These are phyloP conservation scores for Euphorbia schlechtendalii DNA, from an alignment of 441 rosid species.

Conservation along the genomic window DNA sequence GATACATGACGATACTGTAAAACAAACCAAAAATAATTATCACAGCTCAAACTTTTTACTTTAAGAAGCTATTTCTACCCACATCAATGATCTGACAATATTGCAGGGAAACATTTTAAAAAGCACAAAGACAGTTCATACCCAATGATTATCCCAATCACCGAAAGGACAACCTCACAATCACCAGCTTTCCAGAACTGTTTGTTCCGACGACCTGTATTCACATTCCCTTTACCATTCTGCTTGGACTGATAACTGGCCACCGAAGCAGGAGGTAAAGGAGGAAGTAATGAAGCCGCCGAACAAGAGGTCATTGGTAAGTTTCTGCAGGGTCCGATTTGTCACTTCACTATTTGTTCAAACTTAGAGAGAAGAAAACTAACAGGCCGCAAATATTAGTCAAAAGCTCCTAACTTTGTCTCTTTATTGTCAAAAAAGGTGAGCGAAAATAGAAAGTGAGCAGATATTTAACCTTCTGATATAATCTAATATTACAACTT, in stretches of 20 bases:
- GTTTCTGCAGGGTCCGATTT: too few relatives aligned
- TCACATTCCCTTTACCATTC: background rate
- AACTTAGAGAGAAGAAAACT: too few relatives aligned
- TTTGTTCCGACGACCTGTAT: slow-evolving; percentile 29
- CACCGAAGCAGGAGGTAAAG: slow-evolving; percentile 1
- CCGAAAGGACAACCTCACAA: slow-evolving; percentile 45
- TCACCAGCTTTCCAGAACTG: slow-evolving; percentile 98
- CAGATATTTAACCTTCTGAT: too few relatives aligned
- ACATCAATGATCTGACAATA: background rate
- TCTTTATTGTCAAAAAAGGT: too few relatives aligned
- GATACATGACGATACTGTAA: background rate
- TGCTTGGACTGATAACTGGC: slow-evolving; percentile 4
- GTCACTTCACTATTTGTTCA: too few relatives aligned
- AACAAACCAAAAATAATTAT: background rate
- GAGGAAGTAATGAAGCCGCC: slow-evolving; percentile 24
- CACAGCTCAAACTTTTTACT: background rate
- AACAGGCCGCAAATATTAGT: too few relatives aligned
- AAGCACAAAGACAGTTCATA: slow-evolving; percentile 9
- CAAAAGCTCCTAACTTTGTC: too few relatives aligned
- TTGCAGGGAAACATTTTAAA: background rate
- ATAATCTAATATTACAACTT: too few relatives aligned
- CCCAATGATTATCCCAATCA: slow-evolving; percentile 55
- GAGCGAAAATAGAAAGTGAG: too few relatives aligned
- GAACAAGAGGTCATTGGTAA: too few relatives aligned
- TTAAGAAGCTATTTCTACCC: background rate